These are phyloP conservation scores for Nasturtium officinale DNA, from an alignment of 345 rosid genomes.

Conservation along the genomic window DNA sequence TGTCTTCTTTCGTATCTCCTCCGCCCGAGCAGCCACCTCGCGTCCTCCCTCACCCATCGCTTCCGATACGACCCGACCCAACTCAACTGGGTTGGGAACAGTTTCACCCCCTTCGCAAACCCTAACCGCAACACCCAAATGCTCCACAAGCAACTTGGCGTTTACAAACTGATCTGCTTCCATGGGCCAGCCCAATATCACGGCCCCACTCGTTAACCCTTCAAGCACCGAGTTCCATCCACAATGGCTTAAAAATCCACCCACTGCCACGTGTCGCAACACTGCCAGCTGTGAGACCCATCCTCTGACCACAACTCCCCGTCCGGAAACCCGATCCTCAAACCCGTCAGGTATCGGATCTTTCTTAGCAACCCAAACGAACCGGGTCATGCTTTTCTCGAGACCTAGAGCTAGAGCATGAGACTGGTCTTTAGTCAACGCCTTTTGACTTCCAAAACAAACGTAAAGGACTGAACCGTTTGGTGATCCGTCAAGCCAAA, in stretches of 20 bases:
- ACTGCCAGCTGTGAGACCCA: slow-evolving; percentile 65
- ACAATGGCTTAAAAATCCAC: slow-evolving; percentile 68
- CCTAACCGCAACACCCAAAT: slow-evolving; percentile 51
- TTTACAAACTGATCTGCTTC: slow-evolving; percentile 69
- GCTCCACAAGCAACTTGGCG: slow-evolving; percentile 54
- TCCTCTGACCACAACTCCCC: slow-evolving; percentile 48
- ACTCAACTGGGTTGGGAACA: slow-evolving; percentile 58
- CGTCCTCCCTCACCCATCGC: slow-evolving; percentile 33
- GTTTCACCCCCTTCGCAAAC: slow-evolving; percentile 57
- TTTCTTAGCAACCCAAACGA: slow-evolving; percentile 65
- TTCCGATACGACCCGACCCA: slow-evolving; percentile 42
- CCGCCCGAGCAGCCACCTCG: slow-evolving; percentile 37
- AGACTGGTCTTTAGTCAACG: slow-evolving; percentile 47
- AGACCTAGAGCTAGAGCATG: slow-evolving; percentile 56
- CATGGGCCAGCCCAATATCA: slow-evolving; percentile 71
- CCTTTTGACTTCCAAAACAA: slow-evolving; percentile 70
- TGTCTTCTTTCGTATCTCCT: slow-evolving; percentile 44
- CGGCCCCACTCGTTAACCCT: slow-evolving; percentile 54
- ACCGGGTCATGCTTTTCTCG: slow-evolving; percentile 56
- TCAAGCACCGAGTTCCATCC: slow-evolving; percentile 85
- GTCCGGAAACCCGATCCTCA: slow-evolving; percentile 54
- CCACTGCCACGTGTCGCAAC: slow-evolving; percentile 58
- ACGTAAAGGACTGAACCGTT: slow-evolving; percentile 61
- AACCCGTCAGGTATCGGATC: slow-evolving; percentile 55
- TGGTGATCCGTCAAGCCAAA: slow-evolving; percentile 59